These are phyloP conservation scores for Macrotyloma uniflorum DNA, from an alignment of 306 rosid genomes.

Conservation along the genomic window DNA sequence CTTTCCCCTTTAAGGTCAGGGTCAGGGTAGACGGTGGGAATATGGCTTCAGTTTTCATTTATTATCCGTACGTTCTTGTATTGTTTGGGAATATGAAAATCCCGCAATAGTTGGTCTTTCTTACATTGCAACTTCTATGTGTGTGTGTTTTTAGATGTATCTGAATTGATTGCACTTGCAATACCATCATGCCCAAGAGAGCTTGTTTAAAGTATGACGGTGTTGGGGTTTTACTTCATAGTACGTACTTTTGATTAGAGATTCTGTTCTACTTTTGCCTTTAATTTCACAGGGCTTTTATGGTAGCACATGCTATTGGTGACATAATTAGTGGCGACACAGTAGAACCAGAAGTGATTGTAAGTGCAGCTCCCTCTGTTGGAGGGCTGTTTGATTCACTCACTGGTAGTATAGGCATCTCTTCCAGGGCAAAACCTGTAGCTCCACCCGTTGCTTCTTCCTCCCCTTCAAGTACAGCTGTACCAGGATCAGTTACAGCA, in stretches of 20 bases:
- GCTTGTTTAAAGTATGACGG: slow-evolving; percentile 11
- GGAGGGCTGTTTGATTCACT: slow-evolving; percentile 94
- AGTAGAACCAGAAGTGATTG: slow-evolving; percentile 83
- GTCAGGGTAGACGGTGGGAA: not conserved
- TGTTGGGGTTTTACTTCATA: slow-evolving; percentile 28
- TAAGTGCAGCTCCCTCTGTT: slow-evolving; percentile 81
- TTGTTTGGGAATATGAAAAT: not conserved
- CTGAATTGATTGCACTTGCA: slow-evolving; percentile 2
- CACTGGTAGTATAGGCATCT: slow-evolving; percentile 91
- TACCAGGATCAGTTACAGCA: slow-evolving; percentile 59
- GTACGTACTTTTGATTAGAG: slow-evolving; percentile 23
- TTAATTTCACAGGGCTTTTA: slow-evolving; percentile 67
- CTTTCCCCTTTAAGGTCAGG: not conserved
- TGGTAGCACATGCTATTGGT: slow-evolving; percentile 91
- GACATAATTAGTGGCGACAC: slow-evolving; percentile 77
- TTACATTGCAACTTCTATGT: slow-evolving; percentile 11
- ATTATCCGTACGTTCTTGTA: not conserved
- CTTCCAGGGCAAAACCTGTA: slow-evolving; percentile 84
- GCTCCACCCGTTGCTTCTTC: slow-evolving; percentile 72
- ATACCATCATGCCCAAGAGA: not conserved
- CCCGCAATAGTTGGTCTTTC: not conserved
- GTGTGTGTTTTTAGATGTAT: not conserved
- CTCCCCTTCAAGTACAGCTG: slow-evolving; percentile 54
- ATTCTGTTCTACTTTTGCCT: slow-evolving; percentile 34
- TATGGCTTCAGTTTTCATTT: not conserved